These are phyloP conservation scores for Trichosanthes cucumerina DNA, from an alignment of 306 rosid species.

Conservation along the genomic window DNA sequence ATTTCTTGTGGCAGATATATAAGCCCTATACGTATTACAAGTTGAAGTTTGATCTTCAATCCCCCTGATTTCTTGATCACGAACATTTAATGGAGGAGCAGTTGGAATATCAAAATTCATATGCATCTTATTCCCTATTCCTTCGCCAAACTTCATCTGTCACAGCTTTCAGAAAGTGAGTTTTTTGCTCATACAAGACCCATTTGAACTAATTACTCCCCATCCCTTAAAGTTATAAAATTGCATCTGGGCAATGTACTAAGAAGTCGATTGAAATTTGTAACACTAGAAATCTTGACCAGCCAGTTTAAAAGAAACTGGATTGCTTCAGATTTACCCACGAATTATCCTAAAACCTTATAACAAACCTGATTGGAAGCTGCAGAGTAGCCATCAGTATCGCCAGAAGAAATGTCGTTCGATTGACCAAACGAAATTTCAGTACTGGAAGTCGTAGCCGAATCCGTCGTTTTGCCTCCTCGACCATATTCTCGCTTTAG, in stretches of 20 bases:
- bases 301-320: background rate
- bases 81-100: constrained; percentile 72
- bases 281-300: background rate
- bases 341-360: background rate
- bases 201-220: background rate
- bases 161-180: constrained; percentile 24
- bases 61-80: constrained; percentile 39
- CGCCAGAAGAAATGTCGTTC: constrained; percentile 46
- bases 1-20: constrained; percentile 7
- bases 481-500: background rate
- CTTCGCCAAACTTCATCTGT: constrained; percentile 23
- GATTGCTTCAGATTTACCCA: constrained; percentile 8
- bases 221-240: background rate
- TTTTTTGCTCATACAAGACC: background rate
- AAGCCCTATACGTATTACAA: constrained; percentile 22
- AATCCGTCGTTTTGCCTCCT: background rate
- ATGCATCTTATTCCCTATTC: constrained; percentile 46
- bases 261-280: background rate
- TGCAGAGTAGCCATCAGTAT: constrained; percentile 64
- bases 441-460: constrained; percentile 67
- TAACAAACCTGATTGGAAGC: constrained; percentile 54
- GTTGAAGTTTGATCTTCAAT: constrained; percentile 9
- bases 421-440: constrained; percentile 71
- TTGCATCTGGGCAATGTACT: background rate
- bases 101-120: constrained; percentile 53